These are phyloP conservation scores for Rhizopogon sp. DNA, from an alignment of 768 basidiomycete genomes.

Conservation along the genomic window DNA sequence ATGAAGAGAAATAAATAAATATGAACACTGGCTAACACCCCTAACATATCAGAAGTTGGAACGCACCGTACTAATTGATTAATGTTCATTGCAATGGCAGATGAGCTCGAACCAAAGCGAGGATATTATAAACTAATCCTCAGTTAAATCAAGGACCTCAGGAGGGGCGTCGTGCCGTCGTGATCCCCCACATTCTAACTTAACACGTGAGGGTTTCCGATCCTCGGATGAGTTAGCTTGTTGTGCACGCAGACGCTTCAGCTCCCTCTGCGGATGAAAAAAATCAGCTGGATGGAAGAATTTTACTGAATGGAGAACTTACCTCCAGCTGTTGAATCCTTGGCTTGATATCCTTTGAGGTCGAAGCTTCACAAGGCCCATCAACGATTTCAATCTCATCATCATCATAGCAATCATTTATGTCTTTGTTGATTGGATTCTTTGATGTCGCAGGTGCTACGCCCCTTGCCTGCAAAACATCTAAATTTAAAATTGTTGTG, in stretches of 20 bases:
- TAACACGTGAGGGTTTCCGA: conserved; percentile 12
- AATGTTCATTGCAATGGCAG: too few species aligned
- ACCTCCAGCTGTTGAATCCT: too few species aligned
- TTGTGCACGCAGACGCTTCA: conserved; percentile 10
- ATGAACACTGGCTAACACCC: too few species aligned
- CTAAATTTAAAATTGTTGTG: conserved; percentile 4
- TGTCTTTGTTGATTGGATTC: too few species aligned
- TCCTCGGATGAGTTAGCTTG: conserved; percentile 1
- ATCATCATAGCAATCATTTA: background rate
- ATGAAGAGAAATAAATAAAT: background rate
- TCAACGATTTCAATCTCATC: background rate
- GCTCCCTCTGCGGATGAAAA: conserved; percentile 3
- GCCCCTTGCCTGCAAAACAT: conserved; percentile 13
- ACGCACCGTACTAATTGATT: too few species aligned
- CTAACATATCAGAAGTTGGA: too few species aligned
- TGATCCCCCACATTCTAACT: conserved; percentile 3
- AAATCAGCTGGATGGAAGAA: background rate
- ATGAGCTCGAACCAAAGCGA: background rate
- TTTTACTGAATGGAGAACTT: background rate
- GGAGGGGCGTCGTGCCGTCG: background rate
- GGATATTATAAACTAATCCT: background rate
- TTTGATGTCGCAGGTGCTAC: conserved; percentile 7
- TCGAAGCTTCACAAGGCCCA: background rate
- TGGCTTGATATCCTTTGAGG: too few species aligned
- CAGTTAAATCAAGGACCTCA: background rate